Base-by-base conservation (phyloP, 805 yeast species). In the Starmerella floricola region DNA sequence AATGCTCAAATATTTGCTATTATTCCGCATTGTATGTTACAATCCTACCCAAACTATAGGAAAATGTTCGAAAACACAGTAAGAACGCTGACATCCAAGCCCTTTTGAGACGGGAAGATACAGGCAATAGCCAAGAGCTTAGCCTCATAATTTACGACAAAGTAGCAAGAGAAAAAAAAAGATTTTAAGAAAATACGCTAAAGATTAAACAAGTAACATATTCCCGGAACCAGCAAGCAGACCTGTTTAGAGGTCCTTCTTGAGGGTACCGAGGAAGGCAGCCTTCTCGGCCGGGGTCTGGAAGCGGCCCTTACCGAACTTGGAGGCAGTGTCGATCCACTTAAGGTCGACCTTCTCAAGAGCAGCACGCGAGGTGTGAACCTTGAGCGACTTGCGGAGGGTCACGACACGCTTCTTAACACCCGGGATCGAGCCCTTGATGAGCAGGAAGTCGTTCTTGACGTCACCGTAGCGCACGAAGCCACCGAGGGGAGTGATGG, bases 271-370 rank as follows among this genome's bases (percentile, higher is more conserved):
- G 77, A 87, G 64, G 88, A 91, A 91, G 67, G 98, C 94, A 67
- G 80, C 86, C 87, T 93, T 93, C 79, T 91, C 99, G 71, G 96
- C 97, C 64, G 96, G 94, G 66, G 99, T 91, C 78, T 91, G 99
- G 97, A 91, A 91, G 81, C 98, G 91, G 79, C 98, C 98, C 85
- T 91, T 93, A 82, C 99, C 99, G 87, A 91, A 91, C 75, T 88
- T 87, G 66, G 98, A 91, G 68, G 99, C 95, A 63, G 99, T 91
- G 72, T 91, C 99, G 69, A 91, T 91, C 98, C 97, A 91, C 76
- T 91, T 91, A 73, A 91, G 83, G 79, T 73, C 76, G 60, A 88
- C 95, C 73, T 85, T 71, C 79, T 91, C 99, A 62, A 81, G 68
- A 62, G 97, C 97, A 74, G 78, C 81, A 79, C 98, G 91, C 63